These are phyloP conservation scores for Pelargonium myrrhifolium DNA, from an alignment of 441 rosid genomes.

Conservation along the genomic window DNA sequence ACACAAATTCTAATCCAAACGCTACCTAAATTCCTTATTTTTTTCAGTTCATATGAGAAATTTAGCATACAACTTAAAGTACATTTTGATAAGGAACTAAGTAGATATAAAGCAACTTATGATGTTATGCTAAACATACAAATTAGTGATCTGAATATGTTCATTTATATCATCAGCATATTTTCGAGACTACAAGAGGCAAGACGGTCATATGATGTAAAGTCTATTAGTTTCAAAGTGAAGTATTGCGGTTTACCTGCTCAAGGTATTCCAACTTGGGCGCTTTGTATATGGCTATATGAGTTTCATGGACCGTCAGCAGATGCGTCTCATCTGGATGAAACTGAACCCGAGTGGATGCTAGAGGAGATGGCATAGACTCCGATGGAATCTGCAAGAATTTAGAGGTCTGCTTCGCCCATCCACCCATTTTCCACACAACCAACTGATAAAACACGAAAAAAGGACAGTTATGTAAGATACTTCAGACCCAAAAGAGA, in stretches of 20 bases:
- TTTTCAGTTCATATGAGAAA: no score
- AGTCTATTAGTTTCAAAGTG: not conserved
- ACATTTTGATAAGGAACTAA: no score
- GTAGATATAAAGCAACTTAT: no score
- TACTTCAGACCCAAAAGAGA: constrained; percentile 1
- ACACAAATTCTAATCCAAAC: no score
- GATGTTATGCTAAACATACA: no score
- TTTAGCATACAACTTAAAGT: no score
- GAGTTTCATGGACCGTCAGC: constrained; percentile 65
- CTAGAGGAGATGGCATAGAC: constrained; percentile 38
- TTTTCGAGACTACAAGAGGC: no score
- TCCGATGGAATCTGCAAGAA: constrained; percentile 54
- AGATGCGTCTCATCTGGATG: constrained; percentile 60
- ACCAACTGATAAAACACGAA: constrained; percentile 37
- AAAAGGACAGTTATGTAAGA: not conserved
- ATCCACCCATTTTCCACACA: constrained; percentile 78
- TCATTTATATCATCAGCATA: no score
- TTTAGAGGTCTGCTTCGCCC: constrained; percentile 82
- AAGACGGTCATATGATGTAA: not conserved
- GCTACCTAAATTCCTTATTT: no score
- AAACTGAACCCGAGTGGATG: constrained; percentile 72
- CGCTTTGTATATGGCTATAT: constrained; percentile 62
- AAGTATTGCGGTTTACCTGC: constrained; percentile 34
- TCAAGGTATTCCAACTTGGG: constrained; percentile 60
- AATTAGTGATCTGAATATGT: no score